phyloP scores from a whole-genome alignment of 2,329 filamentous ascomycete genomes.

The Aspergillus glaucus region DNA sequence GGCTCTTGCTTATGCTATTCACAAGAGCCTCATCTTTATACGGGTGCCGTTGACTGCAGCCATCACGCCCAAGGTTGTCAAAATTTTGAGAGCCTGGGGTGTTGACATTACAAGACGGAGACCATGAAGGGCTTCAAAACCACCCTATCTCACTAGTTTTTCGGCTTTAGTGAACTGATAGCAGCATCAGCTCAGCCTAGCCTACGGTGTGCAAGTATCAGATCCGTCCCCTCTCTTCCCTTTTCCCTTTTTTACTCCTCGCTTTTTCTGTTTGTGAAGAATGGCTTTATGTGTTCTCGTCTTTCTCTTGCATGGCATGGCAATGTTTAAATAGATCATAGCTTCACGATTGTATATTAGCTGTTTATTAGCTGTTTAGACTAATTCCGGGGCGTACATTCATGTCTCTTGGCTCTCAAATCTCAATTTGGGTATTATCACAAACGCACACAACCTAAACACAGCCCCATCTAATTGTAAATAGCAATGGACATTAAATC shows the following conservation, averaged over 20 bases:
- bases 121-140: conserved; percentile 24
- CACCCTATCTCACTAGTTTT: background rate
- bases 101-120: conserved; percentile 86
- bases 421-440: conserved; percentile 5
- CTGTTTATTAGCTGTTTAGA: conserved; percentile 16
- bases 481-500: background rate
- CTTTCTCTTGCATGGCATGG: conserved; percentile 14
- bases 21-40: conserved; percentile 96
- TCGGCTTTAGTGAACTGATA: background rate
- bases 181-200: background rate
- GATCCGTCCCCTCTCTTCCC: background rate
- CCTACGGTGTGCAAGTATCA: no score
- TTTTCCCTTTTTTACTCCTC: background rate
- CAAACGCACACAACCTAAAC: conserved; percentile 5
- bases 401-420: conserved; percentile 19
- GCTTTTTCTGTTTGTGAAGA: no score
- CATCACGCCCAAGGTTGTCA: conserved; percentile 90
- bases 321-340: conserved; percentile 9
- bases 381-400: conserved; percentile 14
- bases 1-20: conserved; percentile 88
- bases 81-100: conserved; percentile 76
- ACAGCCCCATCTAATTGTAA: background rate
- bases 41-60: conserved; percentile 89
- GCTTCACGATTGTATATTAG: conserved; percentile 26
- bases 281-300: background rate